phyloP scores from a whole-genome alignment of 1,284 basidiomycete species.

The Heterobasidion occidentale region DNA sequence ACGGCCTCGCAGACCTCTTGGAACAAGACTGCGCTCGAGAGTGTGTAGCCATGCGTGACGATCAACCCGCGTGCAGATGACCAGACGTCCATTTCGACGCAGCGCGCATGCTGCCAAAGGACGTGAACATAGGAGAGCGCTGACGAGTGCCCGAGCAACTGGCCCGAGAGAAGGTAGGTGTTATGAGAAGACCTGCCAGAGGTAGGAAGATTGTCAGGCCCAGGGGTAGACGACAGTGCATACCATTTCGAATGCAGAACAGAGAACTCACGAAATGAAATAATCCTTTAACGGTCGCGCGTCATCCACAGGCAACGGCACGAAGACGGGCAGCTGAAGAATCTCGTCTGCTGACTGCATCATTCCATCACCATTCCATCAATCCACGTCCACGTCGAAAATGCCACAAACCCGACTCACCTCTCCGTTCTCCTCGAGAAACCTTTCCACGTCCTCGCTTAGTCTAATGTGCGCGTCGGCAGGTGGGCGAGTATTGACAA shows the following conservation, averaged over 20 bases:
- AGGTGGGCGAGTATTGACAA: conserved; percentile 14
- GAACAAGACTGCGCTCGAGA: conserved; percentile 42
- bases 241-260: not conserved
- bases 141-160: conserved; percentile 50
- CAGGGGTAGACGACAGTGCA: not conserved
- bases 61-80: conserved; percentile 43
- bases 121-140: conserved; percentile 50
- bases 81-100: conserved; percentile 71
- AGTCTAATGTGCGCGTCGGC: conserved; percentile 8
- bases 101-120: conserved; percentile 43
- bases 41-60: conserved; percentile 55
- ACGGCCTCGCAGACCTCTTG: conserved; percentile 45
- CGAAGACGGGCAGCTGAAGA: conserved; percentile 27
- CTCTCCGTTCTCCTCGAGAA: conserved; percentile 13
- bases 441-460: conserved; percentile 16
- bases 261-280: conserved; percentile 44
- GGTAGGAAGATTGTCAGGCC: too few species aligned
- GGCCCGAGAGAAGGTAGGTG: conserved; percentile 56
- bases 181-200: conserved; percentile 50
- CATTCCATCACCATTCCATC: not conserved
- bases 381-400: too few species aligned
- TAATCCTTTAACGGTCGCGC: conserved; percentile 42
- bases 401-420: conserved; percentile 5
- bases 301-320: conserved; percentile 29
- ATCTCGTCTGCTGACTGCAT: conserved; percentile 27